These are phyloP conservation scores for Panicum miliaceum DNA, from an alignment of 176 grass and related monocot genomes.

Conservation along the genomic window DNA sequence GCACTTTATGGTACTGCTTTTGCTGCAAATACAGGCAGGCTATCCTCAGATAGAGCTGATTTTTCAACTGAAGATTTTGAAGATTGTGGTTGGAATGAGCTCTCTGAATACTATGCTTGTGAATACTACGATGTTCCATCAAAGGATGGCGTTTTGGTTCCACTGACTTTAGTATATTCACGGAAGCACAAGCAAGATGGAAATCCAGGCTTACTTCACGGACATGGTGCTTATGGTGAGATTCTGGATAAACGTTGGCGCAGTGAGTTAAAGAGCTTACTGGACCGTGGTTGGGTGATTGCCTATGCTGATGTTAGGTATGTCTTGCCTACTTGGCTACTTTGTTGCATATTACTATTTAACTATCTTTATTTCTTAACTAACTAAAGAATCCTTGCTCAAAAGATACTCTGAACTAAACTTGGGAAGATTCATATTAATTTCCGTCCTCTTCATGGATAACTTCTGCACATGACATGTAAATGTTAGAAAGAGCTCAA, in stretches of 20 bases:
- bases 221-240: slow-evolving; percentile 97
- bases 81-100: slow-evolving; percentile 76
- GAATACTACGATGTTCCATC: slow-evolving; percentile 83
- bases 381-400: background rate
- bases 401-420: slow-evolving; percentile 17
- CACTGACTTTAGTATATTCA: slow-evolving; percentile 81
- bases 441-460: background rate
- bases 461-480: background rate
- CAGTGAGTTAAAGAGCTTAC: slow-evolving; percentile 90
- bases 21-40: slow-evolving; percentile 48
- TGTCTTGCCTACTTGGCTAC: background rate
- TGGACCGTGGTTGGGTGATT: slow-evolving; percentile 91
- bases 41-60: slow-evolving; percentile 44
- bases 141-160: slow-evolving; percentile 67
- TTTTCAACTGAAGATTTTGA: slow-evolving; percentile 49
- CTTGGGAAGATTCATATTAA: slow-evolving; percentile 12
- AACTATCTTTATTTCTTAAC: slow-evolving; percentile 20
- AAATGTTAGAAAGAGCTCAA: background rate
- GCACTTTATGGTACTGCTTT: slow-evolving; percentile 73
- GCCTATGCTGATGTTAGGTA: slow-evolving; percentile 98
- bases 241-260: slow-evolving; percentile 84
- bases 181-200: slow-evolving; percentile 78
- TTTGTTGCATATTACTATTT: background rate
- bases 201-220: slow-evolving; percentile 89
- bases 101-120: slow-evolving; percentile 91